phyloP scores from a whole-genome alignment of 164 flowering plant genomes.

The Saururus chinensis region DNA sequence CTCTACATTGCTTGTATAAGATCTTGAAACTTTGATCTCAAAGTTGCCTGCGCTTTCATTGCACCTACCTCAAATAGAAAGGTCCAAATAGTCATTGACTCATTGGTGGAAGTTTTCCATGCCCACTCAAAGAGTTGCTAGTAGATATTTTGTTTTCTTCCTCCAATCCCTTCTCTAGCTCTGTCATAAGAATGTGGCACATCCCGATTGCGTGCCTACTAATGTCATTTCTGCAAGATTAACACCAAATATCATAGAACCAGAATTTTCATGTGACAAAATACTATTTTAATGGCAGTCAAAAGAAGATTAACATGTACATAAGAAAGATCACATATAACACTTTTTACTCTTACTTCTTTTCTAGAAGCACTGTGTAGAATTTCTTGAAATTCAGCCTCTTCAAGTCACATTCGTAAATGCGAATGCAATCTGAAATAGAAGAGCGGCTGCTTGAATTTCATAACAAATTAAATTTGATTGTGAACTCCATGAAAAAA shows the following conservation, averaged over 20 bases:
- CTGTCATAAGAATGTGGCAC: neutral
- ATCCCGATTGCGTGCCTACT: neutral
- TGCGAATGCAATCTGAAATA: neutral
- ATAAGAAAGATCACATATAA: no score
- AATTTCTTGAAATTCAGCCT: neutral
- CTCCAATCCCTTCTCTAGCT: neutral
- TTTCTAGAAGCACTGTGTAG: neutral
- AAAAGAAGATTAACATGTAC: neutral
- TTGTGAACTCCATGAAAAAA: neutral
- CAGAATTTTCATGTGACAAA: neutral
- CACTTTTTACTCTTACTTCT: neutral
- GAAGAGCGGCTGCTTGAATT: neutral
- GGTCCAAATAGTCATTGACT: no score
- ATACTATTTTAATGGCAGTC: neutral
- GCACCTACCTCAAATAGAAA: no score
- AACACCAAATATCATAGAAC: neutral
- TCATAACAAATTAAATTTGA: no score
- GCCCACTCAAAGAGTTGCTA: no score
- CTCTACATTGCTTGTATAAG: no score
- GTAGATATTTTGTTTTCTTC: no score
- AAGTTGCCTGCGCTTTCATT: no score
- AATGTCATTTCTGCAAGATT: neutral
- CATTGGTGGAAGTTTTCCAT: no score
- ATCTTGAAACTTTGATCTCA: no score
- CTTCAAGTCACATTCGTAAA: neutral